Evolutionary conservation across 2,329 filamentous ascomycete species (phyloP).

Genomic region (Cladosporium sphaerospermum): DNA sequence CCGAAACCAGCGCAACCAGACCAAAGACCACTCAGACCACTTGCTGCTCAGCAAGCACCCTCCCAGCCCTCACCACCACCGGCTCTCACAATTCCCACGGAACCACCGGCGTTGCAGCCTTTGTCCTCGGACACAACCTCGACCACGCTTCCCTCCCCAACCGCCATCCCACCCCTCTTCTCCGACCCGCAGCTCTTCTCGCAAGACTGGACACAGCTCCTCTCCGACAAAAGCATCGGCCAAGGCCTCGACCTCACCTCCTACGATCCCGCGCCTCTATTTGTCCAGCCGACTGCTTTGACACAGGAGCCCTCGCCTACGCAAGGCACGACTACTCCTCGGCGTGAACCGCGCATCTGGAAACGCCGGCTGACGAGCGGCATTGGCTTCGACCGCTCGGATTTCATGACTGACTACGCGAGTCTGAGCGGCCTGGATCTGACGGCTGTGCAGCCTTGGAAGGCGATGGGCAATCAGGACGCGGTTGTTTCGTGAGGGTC

Average conservation of each 20-base stretch:
- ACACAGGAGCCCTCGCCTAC: neutral
- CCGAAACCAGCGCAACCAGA: neutral
- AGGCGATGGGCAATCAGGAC: neutral
- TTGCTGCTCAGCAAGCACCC: neutral
- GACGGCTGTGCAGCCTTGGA: neutral
- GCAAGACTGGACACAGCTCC: neutral
- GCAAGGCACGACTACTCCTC: neutral
- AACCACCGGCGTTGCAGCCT: neutral
- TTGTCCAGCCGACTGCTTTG: neutral
- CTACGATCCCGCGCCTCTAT: neutral
- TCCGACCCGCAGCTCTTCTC: neutral
- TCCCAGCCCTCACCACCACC: neutral
- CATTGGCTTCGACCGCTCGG: neutral
- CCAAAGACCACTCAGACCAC: neutral
- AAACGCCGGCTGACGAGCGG: neutral
- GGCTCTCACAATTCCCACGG: neutral
- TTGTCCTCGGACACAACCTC: neutral
- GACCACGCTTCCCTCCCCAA: neutral
- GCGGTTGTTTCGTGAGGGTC: neutral
- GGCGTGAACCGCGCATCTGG: neutral
- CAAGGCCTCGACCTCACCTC: neutral
- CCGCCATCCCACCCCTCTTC: neutral
- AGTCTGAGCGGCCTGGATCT: neutral
- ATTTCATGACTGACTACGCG: neutral
- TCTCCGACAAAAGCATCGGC: neutral